Evolutionary conservation across 176 grass and related monocot genomes (phyloP).

Genomic region (Thalia dealbata): DNA sequence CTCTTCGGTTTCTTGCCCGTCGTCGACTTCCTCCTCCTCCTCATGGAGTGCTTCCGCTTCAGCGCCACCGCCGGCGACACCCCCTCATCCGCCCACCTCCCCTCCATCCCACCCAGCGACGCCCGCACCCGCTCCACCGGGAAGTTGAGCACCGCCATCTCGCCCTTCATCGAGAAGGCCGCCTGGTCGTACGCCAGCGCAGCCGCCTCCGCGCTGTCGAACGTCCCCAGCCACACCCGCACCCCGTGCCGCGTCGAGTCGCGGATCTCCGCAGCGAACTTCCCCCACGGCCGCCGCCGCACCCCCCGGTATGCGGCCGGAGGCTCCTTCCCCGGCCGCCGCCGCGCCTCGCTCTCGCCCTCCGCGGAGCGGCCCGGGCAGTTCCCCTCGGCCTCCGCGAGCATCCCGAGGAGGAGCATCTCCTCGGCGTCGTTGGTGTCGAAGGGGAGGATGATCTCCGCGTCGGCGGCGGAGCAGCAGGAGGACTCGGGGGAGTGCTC

Average conservation of each 20-base stretch:
- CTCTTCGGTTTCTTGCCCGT: neutral
- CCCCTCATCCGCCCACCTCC: constrained; percentile 9
- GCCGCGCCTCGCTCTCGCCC: neutral
- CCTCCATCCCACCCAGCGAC: constrained; percentile 19
- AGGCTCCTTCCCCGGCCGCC: neutral
- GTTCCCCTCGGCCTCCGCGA: constrained; percentile 13
- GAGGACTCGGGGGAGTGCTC: constrained; percentile 34
- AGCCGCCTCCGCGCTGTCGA: constrained; percentile 68
- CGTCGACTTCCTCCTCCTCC: constrained; percentile 1
- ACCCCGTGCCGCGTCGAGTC: constrained; percentile 9
- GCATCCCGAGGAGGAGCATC: constrained; percentile 32
- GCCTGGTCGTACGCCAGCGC: constrained; percentile 69
- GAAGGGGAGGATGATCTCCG: constrained; percentile 27
- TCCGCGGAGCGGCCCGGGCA: neutral
- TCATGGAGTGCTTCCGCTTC: constrained; percentile 27
- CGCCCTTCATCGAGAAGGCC: constrained; percentile 53
- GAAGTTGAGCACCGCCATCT: constrained; percentile 69
- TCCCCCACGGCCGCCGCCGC: constrained; percentile 37
- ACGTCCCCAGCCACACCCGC: constrained; percentile 62
- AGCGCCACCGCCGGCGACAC: constrained; percentile 26
- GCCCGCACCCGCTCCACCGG: constrained; percentile 31
- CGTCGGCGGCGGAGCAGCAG: constrained; percentile 20
- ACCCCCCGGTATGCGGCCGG: constrained; percentile 51
- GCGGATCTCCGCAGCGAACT: constrained; percentile 8
- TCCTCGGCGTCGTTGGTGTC: constrained; percentile 30